These are phyloP conservation scores for Aspergillus nidulans DNA, from an alignment of 495 filamentous ascomycete species.

Conservation along the genomic window DNA sequence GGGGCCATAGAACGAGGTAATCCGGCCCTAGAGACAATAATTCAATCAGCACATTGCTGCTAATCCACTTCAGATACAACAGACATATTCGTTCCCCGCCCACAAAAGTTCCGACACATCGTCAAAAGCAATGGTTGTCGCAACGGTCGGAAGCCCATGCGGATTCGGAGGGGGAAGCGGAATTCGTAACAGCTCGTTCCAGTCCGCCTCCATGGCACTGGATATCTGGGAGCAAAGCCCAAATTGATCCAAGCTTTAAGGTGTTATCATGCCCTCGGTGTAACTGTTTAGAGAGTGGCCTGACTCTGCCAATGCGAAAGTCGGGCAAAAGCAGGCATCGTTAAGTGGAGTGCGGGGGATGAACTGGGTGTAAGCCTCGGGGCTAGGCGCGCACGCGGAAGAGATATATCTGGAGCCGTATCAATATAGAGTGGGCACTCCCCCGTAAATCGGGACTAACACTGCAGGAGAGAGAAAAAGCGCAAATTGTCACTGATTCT, in stretches of 20 bases:
- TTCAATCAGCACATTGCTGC: background rate
- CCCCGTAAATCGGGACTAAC: too few species aligned
- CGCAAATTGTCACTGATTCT: background rate
- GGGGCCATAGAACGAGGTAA: conserved; percentile 78
- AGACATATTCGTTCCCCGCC: conserved; percentile 84
- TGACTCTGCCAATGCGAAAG: conserved; percentile 29
- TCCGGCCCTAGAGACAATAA: conserved; percentile 59
- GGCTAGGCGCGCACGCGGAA: background rate
- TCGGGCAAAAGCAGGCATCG: conserved; percentile 34
- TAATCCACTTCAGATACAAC: conserved; percentile 16
- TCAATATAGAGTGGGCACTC: background rate
- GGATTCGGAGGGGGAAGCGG: conserved; percentile 61
- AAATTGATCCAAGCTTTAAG: background rate
- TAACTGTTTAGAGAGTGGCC: conserved; percentile 11
- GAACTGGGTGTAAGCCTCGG: conserved; percentile 18
- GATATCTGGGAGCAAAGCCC: conserved; percentile 14
- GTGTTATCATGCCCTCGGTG: background rate
- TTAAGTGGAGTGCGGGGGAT: conserved; percentile 40
- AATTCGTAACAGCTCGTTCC: conserved; percentile 64
- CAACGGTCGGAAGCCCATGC: conserved; percentile 58
- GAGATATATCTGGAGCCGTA: background rate
- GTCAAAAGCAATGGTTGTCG: conserved; percentile 79
- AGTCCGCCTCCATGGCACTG: conserved; percentile 44
- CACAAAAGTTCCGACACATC: conserved; percentile 83
- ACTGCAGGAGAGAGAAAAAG: background rate